Evolutionary conservation across 176 grass and related monocot species (phyloP), one percentile per base, ranked within the genome.

Genomic region (Alopecurus myosuroides): DNA sequence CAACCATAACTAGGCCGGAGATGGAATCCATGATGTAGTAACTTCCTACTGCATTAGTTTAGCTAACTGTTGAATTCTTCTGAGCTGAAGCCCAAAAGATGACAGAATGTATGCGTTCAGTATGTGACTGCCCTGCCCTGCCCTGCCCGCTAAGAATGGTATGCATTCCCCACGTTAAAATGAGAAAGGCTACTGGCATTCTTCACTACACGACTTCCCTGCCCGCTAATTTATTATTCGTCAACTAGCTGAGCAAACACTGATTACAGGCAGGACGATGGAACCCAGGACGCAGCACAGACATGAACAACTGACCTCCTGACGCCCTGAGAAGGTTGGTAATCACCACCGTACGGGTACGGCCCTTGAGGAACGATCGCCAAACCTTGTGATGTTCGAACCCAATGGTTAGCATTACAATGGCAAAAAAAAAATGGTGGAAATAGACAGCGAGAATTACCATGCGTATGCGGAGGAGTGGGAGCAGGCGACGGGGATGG

Each of bases 321-420:
- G 49, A 82, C 51, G 77, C 81, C 81, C 34, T 86, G 70, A 46
- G 88, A 95, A 63, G 86, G 83, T 40, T 91, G 90, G 79, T 83
- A 87, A 33, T 82, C 85, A 41, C 67, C 81, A 70, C 85, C 82
- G 55, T 84, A 83, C 19, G 84, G 89, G n/a, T 87, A 84, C 2
- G 87, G 87, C 72, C 81, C 92, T 88, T 84, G 84, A 65, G 78
- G 80, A 79, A 89, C 88, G 89, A 93, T 76, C 20, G 84, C 83
- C 52, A 87, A 68, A 31, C 64, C 86, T 49, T 79, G 49, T 29
- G 61, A 0, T 56, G 64, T 26, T 75, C 34, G 1, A 57, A 40
- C 2, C 78, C 83, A 75, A 2, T 9, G 33, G 50, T 55, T 63
- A 91, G 31, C 58, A 46, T 7, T 62, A 5, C 29, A 65, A 56